A percentile compares a stretch with the other conserved stretches of the same genome.
Conservation (phyloP, 2,329 filamentous ascomycete genomes). For the Penicillium crustosum region DNA sequence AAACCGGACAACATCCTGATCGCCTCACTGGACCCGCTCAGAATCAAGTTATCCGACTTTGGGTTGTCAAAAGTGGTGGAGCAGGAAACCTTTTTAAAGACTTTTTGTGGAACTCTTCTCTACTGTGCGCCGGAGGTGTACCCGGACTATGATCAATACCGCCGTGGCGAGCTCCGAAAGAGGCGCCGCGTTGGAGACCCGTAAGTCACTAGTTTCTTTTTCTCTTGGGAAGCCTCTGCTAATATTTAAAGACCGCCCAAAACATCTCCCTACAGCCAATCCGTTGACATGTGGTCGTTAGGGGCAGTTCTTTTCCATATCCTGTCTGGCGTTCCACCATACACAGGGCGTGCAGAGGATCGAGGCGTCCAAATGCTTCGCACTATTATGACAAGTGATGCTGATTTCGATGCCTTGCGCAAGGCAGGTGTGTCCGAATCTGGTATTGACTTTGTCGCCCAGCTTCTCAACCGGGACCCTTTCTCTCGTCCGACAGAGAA, state of each 20-base stretch:
- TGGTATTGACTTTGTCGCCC: conserved; percentile 70
- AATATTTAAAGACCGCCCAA: conserved; percentile 42
- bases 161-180: conserved; percentile 61
- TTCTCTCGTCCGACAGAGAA: conserved; percentile 71
- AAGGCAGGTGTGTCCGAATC: conserved; percentile 59
- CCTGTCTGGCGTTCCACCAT: conserved; percentile 77
- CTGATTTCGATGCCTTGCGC: conserved; percentile 66
- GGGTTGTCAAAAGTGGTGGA: conserved; percentile 93
- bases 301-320: conserved; percentile 88
- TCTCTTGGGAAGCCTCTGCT: conserved; percentile 12
- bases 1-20: conserved; percentile 98
- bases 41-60: conserved; percentile 93
- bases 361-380: conserved; percentile 74
- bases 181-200: conserved; percentile 56
- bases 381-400: conserved; percentile 76
- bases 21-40: conserved; percentile 67
- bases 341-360: conserved; percentile 72
- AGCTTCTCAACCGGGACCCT: conserved; percentile 82
- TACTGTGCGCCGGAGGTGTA: conserved; percentile 98
- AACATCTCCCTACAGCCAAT: conserved; percentile 75
- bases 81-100: conserved; percentile 88
- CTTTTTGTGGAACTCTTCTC: conserved; percentile 91
- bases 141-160: conserved; percentile 70
- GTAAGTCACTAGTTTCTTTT: conserved; percentile 30
- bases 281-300: conserved; percentile 94